A percentile compares a stretch with the other conserved stretches of the same genome.
Conservation (phyloP, 192 early-diverging fungal species). For the Backusella circina region DNA sequence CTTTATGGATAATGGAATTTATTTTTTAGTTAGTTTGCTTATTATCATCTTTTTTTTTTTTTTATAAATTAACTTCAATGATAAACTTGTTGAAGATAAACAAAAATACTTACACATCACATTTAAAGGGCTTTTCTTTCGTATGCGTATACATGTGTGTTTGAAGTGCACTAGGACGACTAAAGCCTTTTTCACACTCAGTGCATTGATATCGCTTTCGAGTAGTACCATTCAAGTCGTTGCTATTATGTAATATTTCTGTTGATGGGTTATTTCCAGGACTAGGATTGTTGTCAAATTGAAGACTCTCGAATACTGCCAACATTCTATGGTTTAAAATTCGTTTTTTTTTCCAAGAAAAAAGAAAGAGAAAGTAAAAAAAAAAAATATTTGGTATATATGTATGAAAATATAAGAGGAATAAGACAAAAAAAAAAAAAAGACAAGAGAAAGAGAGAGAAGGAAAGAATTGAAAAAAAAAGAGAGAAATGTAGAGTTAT, state of each 20-base stretch:
- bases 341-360: neutral
- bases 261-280: neutral
- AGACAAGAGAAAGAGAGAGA: neutral
- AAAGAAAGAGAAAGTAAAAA: neutral
- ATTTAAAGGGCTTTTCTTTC: constrained; percentile 53
- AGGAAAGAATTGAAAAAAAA: neutral
- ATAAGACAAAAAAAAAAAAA: neutral
- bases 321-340: neutral
- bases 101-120: constrained; percentile 24
- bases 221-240: neutral
- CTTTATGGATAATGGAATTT: neutral
- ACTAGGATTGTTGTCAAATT: neutral
- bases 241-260: neutral
- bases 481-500: neutral
- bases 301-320: neutral
- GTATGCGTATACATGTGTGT: constrained; percentile 62
- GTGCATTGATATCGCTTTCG: constrained; percentile 43
- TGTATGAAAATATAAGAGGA: neutral
- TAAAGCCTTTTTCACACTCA: constrained; percentile 51
- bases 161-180: constrained; percentile 50
- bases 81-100: neutral
- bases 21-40: neutral
- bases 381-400: neutral
- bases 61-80: neutral
- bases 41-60: neutral